A percentile compares a stretch with the other conserved stretches of the same genome.
phyloP scores from a whole-genome alignment of 169 alveolate genomes.

The Plasmodium yoelii region DNA sequence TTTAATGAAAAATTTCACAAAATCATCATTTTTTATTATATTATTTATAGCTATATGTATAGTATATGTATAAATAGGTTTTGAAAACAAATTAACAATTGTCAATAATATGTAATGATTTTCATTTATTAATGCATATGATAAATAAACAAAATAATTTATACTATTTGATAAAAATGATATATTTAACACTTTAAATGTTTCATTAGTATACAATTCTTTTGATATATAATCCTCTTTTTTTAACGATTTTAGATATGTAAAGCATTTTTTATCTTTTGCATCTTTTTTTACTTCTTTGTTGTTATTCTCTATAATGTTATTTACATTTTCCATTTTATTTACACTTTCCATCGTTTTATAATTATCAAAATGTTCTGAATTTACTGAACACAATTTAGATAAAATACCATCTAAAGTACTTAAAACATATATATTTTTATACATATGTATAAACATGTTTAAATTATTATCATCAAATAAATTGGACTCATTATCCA shows the following conservation, averaged over 20 bases:
- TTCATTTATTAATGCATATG: slow-evolving; percentile 15
- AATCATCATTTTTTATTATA: slow-evolving; percentile 25
- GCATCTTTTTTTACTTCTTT: neutral
- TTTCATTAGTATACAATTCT: slow-evolving; percentile 20
- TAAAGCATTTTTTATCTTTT: neutral
- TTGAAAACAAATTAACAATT: slow-evolving; percentile 31
- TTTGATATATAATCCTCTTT: slow-evolving; percentile 24
- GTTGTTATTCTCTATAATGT: neutral
- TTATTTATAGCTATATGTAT: slow-evolving; percentile 14
- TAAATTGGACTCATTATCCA: slow-evolving; percentile 2
- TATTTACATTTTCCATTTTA: neutral
- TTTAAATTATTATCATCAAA: slow-evolving; percentile 52
- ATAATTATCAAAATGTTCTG: neutral
- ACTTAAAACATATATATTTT: slow-evolving; percentile 45
- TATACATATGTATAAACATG: slow-evolving; percentile 55
- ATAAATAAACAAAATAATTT: slow-evolving; percentile 18
- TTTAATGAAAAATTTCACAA: slow-evolving; percentile 7
- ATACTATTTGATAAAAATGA: slow-evolving; percentile 37
- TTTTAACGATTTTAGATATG: slow-evolving; percentile 11
- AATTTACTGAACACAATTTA: neutral
- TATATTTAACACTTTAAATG: slow-evolving; percentile 47
- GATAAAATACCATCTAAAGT: neutral
- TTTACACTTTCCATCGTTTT: neutral
- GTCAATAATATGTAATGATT: slow-evolving; percentile 38
- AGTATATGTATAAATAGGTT: slow-evolving; percentile 47